phyloP scores from a whole-genome alignment of 495 filamentous ascomycete species.

The Letharia lupina region DNA sequence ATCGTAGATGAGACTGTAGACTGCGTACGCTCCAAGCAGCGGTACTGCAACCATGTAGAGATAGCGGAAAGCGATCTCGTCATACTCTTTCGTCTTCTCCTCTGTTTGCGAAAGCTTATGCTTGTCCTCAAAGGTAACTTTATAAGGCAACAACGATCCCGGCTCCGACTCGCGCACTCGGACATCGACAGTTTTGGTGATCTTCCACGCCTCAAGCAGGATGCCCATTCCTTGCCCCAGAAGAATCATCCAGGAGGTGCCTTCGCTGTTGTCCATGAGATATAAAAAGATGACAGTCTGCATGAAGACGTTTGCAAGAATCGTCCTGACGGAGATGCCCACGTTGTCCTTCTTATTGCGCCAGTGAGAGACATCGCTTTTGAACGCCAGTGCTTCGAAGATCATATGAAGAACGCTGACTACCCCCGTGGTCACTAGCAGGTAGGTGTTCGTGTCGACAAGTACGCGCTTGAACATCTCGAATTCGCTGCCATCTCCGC shows the following conservation, averaged over 20 bases:
- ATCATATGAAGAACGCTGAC: constrained; percentile 88
- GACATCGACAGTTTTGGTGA: constrained; percentile 94
- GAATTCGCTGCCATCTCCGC: constrained; percentile 72
- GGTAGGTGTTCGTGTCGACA: constrained; percentile 86
- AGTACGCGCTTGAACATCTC: constrained; percentile 94
- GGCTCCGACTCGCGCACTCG: constrained; percentile 61
- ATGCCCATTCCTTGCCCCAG: constrained; percentile 90
- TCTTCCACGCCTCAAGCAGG: constrained; percentile 92
- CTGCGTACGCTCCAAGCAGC: constrained; percentile 77
- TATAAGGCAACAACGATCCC: constrained; percentile 67
- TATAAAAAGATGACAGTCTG: constrained; percentile 94
- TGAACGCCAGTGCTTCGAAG: constrained; percentile 94
- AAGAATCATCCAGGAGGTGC: constrained; percentile 98
- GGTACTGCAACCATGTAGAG: constrained; percentile 89
- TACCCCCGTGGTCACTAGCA: constrained; percentile 72
- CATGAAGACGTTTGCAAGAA: constrained; percentile 97
- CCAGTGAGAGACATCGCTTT: constrained; percentile 94
- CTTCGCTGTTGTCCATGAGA: constrained; percentile 93
- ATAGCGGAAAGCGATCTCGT: constrained; percentile 94
- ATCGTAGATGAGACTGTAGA: constrained; percentile 85
- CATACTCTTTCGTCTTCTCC: constrained; percentile 96
- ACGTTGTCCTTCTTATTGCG: constrained; percentile 99
- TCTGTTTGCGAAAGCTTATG: constrained; percentile 92
- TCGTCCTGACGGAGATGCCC: constrained; percentile 89
- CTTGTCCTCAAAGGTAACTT: constrained; percentile 88